Percentiles rank a stretch among this genome's conserved stretches.
Conservation (phyloP, 139 green algal species). For the Desmodesmus armatus region DNA sequence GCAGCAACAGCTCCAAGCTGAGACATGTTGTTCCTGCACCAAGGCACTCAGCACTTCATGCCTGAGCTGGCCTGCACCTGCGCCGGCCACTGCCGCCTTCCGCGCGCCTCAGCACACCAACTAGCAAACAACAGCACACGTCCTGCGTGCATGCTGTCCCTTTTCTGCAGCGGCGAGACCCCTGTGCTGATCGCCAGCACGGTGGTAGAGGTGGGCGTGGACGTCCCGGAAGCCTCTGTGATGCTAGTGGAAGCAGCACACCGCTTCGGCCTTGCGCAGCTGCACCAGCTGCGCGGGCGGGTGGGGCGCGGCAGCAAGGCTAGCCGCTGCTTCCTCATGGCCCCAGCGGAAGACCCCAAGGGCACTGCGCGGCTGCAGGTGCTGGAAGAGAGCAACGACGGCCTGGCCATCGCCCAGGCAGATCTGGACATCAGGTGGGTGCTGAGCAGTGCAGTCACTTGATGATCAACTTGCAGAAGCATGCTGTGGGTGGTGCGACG, state of each 20-base stretch:
- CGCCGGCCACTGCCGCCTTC: too few relatives aligned
- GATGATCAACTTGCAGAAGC: too few relatives aligned
- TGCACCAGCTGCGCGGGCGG: conserved; percentile 94
- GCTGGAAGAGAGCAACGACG: conserved; percentile 73
- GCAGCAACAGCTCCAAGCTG: too few relatives aligned
- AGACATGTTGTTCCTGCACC: too few relatives aligned
- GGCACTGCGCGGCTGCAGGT: conserved; percentile 49
- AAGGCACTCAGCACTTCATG: too few relatives aligned
- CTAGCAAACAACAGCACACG: too few relatives aligned
- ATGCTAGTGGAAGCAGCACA: conserved; percentile 97
- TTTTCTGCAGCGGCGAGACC: conserved; percentile 55
- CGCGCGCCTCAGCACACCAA: too few relatives aligned
- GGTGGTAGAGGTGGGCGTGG: conserved; percentile 92
- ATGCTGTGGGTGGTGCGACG: too few relatives aligned
- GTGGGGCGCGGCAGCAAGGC: conserved; percentile 72
- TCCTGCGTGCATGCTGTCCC: not conserved
- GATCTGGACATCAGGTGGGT: conserved; percentile 78
- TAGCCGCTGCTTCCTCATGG: conserved; percentile 50
- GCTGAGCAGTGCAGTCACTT: conserved; percentile 11
- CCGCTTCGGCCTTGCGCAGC: conserved; percentile 93
- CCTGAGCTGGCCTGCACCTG: too few relatives aligned
- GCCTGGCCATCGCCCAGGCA: conserved; percentile 84
- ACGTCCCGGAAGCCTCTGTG: conserved; percentile 88
- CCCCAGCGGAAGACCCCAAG: not conserved
- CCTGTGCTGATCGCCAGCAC: conserved; percentile 86